Evolutionary conservation across 495 filamentous ascomycete species (phyloP).

Genomic region (Trichoderma erinaceum): DNA sequence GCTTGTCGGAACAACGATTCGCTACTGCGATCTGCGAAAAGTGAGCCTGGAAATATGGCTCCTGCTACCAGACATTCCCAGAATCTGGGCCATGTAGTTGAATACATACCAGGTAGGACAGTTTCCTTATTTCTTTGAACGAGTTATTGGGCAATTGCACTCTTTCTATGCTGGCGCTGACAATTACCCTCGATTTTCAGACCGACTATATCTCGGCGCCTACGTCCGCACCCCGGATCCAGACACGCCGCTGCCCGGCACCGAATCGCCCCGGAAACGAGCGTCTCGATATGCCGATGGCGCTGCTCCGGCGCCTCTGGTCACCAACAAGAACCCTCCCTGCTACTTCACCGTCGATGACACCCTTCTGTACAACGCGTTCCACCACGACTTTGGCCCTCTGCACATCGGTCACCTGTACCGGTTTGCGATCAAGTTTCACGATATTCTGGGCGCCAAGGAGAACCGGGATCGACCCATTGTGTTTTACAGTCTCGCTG

Average conservation of each 20-base stretch:
- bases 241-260: constrained; percentile 82
- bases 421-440: constrained; percentile 88
- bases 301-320: constrained; percentile 35
- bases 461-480: constrained; percentile 72
- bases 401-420: constrained; percentile 96
- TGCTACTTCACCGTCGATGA: constrained; percentile 97
- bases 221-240: constrained; percentile 76
- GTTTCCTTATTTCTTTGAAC: not conserved
- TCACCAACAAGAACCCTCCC: constrained; percentile 44
- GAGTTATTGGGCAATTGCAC: not conserved
- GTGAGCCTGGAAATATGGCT: constrained; percentile 32
- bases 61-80: constrained; percentile 35
- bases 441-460: constrained; percentile 86
- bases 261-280: constrained; percentile 66
- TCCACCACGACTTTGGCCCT: constrained; percentile 97
- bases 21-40: not conserved
- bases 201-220: constrained; percentile 89
- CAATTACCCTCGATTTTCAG: constrained; percentile 40
- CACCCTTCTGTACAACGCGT: constrained; percentile 89
- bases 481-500: constrained; percentile 89
- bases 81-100: constrained; percentile 49
- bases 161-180: constrained; percentile 24
- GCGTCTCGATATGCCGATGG: constrained; percentile 59
- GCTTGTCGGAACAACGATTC: not conserved
- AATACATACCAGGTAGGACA: constrained; percentile 52